A percentile compares a stretch with the other conserved stretches of the same genome.
phyloP scores from a whole-genome alignment of 805 yeast genomes.

The Candida pseudoglaebosa region DNA sequence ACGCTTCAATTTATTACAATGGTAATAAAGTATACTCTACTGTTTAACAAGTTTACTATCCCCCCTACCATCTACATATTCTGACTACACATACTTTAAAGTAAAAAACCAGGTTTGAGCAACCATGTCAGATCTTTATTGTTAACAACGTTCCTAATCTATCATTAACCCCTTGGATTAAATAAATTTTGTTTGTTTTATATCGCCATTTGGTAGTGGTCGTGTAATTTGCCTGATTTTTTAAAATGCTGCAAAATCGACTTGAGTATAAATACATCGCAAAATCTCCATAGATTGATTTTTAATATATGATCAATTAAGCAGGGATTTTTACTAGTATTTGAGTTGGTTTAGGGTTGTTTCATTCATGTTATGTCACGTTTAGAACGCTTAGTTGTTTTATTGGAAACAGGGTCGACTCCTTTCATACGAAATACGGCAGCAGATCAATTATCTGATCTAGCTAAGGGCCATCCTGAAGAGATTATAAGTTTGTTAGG shows the following conservation, averaged over 20 bases:
- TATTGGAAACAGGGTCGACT: constrained; percentile 91
- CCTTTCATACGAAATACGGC: constrained; percentile 92
- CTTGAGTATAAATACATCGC: constrained; percentile 10
- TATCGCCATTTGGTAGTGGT: neutral
- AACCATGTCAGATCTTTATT: no score
- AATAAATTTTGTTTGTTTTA: neutral
- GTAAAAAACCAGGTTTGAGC: no score
- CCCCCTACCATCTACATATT: no score
- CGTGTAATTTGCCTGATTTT: constrained; percentile 2
- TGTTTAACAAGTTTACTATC: no score
- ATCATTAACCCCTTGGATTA: neutral
- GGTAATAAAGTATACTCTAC: no score
- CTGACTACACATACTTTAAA: no score
- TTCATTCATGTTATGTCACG: constrained; percentile 34
- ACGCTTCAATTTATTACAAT: no score
- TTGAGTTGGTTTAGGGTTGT: no score
- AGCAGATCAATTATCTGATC: constrained; percentile 92
- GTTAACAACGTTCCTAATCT: no score
- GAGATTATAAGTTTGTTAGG: constrained; percentile 79
- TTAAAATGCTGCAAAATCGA: constrained; percentile 4
- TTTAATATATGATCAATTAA: no score
- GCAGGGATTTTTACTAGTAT: no score
- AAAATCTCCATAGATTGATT: constrained; percentile 6
- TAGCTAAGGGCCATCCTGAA: constrained; percentile 93
- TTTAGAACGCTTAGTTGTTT: constrained; percentile 52